Base-by-base conservation (phyloP, 768 basidiomycete species). In the Mycena albidolilacea region DNA sequence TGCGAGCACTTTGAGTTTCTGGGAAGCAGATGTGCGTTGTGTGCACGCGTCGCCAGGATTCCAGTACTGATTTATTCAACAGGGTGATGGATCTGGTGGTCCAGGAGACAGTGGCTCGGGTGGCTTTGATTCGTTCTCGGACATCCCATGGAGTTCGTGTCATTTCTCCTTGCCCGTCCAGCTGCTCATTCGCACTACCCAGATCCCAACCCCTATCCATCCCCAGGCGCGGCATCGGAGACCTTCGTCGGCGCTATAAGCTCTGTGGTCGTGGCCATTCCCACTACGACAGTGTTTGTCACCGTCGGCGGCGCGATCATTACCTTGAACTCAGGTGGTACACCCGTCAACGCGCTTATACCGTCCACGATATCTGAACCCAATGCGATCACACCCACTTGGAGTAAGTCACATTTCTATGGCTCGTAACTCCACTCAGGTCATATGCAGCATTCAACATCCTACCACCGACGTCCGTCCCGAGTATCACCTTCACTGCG, bases 1-100 rank as follows among this genome's bases (percentile, higher is more conserved):
- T 78, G 83, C 83, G 73, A 80, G 84, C 60, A 84, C 85, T 5
- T 75, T 84, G 46, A 85, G 82, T 7, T 78, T 77, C 17, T 85
- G 84, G 84, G 70, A 50, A 43, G 57, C 70, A 46, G 12, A 14
- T 46, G 44, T 46, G 15, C 44, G 44, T 46, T 17, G 44, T 46
- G 3, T 46, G 30, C 3, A 30, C 30, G 30, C 30, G 30, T 30
- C 30, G 30, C 30, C 30, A 30, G 30, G 30, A 30, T 30, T 30
- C 30, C 30, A 30, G 30, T 46, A 6, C 14, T 1, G 19, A 46
- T 46, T 46, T 17, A 46, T 46, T 46, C 44, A 46, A 12, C 15
- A 46, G 44, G 44, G 44, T 17, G 17, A 7, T 14, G 44, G 44
- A 1, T 46, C 44, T 46, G 15, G 14, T 44, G 14, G 44, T 17